Conservation (phyloP, 164 flowering plant genomes). For the Saururus chinensis region DNA sequence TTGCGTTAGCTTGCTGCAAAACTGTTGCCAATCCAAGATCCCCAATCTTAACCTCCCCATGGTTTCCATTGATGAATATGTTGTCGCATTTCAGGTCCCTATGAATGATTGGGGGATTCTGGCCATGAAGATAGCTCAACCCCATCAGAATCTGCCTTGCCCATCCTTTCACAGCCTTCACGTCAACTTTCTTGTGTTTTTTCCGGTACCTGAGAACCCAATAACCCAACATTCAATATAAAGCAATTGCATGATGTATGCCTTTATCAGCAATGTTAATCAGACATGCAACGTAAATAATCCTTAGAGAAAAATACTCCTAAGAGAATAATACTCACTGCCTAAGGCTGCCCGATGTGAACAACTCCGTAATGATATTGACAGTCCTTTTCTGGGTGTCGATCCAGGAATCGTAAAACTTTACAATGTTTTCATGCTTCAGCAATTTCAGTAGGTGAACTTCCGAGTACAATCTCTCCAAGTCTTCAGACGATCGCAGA, state of each 20-base stretch:
- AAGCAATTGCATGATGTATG: neutral
- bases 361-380: conserved; percentile 61
- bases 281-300: neutral
- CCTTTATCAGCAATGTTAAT: no score
- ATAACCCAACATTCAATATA: neutral
- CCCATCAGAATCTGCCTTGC: conserved; percentile 57
- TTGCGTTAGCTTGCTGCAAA: conserved; percentile 43
- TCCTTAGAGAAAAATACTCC: neutral
- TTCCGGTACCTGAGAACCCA: conserved; percentile 34
- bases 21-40: conserved; percentile 62
- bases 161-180: conserved; percentile 64
- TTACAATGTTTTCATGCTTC: conserved; percentile 50
- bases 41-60: conserved; percentile 63
- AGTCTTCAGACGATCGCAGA: conserved; percentile 41
- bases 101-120: conserved; percentile 52
- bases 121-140: conserved; percentile 49
- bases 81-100: conserved; percentile 69
- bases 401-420: conserved; percentile 57
- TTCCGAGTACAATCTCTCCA: conserved; percentile 50
- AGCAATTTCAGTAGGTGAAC: conserved; percentile 48
- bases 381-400: conserved; percentile 50
- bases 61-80: conserved; percentile 56
- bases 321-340: conserved; percentile 30
- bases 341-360: conserved; percentile 66
- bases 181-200: conserved; percentile 50